Evolutionary conservation across 2,329 filamentous ascomycete genomes (phyloP).

Genomic region (Chalaropsis thielavioides): DNA sequence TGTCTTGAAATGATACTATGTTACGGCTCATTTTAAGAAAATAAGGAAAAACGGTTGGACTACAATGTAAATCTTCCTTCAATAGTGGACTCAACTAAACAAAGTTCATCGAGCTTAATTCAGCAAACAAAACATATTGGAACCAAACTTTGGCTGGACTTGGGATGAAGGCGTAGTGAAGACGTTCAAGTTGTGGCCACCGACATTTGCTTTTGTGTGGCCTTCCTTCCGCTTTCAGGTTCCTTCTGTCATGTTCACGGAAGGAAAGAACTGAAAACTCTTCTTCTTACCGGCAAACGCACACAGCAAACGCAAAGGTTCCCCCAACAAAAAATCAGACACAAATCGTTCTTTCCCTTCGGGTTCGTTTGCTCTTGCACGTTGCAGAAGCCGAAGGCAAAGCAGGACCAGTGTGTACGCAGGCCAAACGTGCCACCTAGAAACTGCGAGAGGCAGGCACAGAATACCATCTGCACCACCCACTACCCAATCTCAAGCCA

Average conservation of each 20-base stretch:
- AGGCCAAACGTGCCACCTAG: neutral
- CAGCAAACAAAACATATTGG: neutral
- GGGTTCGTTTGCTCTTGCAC: neutral
- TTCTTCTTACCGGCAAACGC: neutral
- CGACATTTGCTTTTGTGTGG: neutral
- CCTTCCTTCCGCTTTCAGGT: neutral
- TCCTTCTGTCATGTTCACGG: neutral
- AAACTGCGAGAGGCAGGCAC: neutral
- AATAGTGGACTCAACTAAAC: neutral
- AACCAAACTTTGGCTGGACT: neutral
- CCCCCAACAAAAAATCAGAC: neutral
- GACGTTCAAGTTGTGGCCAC: neutral
- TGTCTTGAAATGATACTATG: slow-evolving; percentile 4
- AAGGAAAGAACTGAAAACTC: neutral
- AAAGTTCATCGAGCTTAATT: neutral
- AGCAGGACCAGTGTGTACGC: neutral
- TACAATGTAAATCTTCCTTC: neutral
- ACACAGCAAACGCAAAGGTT: neutral
- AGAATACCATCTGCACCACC: neutral
- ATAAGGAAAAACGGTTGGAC: neutral
- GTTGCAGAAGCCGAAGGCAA: neutral
- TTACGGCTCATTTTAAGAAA: slow-evolving; percentile 1
- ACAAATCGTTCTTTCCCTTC: neutral
- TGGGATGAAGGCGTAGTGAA: neutral
- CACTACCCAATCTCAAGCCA: neutral